Conservation (phyloP, 306 rosid species). For the Inga leiocalycina region DNA sequence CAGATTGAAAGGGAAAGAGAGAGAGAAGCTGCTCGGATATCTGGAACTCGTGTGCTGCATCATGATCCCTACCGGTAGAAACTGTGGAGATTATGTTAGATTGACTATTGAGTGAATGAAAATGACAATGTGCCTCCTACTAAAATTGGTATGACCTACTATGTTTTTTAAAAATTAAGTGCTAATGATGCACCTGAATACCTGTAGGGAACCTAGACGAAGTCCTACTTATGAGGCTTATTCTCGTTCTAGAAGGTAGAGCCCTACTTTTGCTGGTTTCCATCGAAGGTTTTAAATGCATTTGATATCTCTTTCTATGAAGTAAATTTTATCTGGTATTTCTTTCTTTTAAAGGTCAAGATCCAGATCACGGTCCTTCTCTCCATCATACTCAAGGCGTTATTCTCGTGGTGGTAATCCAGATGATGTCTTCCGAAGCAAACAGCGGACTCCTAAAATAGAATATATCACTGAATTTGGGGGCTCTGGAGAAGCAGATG, state of each 20-base stretch:
- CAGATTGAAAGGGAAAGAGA: slow-evolving; percentile 96
- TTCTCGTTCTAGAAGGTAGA: slow-evolving; percentile 87
- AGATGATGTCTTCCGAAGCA: slow-evolving; percentile 82
- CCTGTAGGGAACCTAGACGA: slow-evolving; percentile 83
- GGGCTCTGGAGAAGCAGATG: slow-evolving; percentile 70
- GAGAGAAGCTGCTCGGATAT: slow-evolving; percentile 73
- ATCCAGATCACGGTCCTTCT: slow-evolving; percentile 76
- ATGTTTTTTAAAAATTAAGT: not conserved
- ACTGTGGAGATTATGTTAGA: slow-evolving; percentile 22
- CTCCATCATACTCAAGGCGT: slow-evolving; percentile 80
- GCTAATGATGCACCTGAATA: slow-evolving; percentile 29
- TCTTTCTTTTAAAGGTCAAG: slow-evolving; percentile 58
- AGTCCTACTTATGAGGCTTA: slow-evolving; percentile 99
- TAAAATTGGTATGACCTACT: slow-evolving; percentile 10
- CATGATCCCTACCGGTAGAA: slow-evolving; percentile 95
- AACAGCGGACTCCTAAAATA: slow-evolving; percentile 74
- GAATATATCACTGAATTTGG: slow-evolving; percentile 97
- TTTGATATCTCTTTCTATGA: not conserved
- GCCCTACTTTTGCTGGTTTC: not conserved
- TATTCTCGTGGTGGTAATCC: slow-evolving; percentile 64
- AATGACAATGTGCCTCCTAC: slow-evolving; percentile 28
- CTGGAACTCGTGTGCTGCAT: slow-evolving; percentile 81
- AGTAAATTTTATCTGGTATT: not conserved
- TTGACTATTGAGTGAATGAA: slow-evolving; percentile 32
- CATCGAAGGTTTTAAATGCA: slow-evolving; percentile 14